phyloP scores from a whole-genome alignment of 305 asterid genomes.

The Plantago lanceolata region DNA sequence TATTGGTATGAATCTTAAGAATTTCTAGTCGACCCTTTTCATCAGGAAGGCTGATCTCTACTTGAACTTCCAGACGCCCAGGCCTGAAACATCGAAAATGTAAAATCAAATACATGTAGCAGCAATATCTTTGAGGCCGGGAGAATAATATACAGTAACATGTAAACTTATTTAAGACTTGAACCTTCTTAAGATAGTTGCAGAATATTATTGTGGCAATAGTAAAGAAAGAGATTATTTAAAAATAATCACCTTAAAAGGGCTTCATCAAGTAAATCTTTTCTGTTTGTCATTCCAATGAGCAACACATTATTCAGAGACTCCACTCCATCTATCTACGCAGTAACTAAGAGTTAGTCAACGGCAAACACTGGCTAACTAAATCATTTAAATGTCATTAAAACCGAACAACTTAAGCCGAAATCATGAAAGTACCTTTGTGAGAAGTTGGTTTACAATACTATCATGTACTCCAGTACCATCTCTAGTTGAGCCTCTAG shows the following conservation, averaged over 20 bases:
- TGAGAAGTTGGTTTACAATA: conserved; percentile 95
- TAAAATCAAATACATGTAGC: conserved; percentile 16
- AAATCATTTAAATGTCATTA: conserved; percentile 19
- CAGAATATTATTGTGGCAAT: conserved; percentile 16
- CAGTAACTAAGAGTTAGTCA: conserved; percentile 31
- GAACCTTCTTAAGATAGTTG: conserved; percentile 4
- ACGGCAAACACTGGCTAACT: conserved; percentile 23
- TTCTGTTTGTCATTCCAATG: conserved; percentile 98
- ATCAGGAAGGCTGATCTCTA: conserved; percentile 99
- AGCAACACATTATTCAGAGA: conserved; percentile 92
- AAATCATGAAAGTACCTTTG: conserved; percentile 61
- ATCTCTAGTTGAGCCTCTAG: conserved; percentile 98
- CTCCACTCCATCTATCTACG: conserved; percentile 99
- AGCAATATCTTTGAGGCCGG: conserved; percentile 11
- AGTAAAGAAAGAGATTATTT: too few relatives aligned
- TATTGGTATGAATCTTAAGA: conserved; percentile 94
- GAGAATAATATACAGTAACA: conserved; percentile 13
- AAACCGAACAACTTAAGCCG: conserved; percentile 22
- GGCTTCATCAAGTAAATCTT: conserved; percentile 97
- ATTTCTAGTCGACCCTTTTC: conserved; percentile 96
- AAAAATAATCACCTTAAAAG: conserved; percentile 62
- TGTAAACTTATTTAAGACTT: conserved; percentile 8
- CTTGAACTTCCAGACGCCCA: conserved; percentile 98
- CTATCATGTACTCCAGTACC: conserved; percentile 99
- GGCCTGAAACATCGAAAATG: conserved; percentile 51